These are phyloP conservation scores for Neolentinus lepideus DNA, from an alignment of 1,284 basidiomycete species.

Conservation along the genomic window DNA sequence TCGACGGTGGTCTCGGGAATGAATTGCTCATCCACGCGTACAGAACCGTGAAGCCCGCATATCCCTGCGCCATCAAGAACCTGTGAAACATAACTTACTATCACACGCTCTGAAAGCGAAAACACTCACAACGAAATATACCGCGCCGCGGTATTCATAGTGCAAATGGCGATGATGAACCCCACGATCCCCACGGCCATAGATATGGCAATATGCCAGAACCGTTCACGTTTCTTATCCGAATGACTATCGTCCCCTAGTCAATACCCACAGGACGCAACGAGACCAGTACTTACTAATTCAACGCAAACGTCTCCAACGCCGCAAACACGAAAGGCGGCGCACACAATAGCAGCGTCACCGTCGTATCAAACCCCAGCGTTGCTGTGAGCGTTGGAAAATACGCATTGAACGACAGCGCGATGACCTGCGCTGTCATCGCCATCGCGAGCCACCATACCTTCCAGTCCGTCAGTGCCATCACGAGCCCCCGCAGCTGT, in stretches of 20 bases:
- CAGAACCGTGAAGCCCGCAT: conserved; percentile 62
- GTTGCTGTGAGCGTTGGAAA: conserved; percentile 69
- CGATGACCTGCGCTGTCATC: conserved; percentile 42
- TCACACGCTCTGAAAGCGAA: neutral
- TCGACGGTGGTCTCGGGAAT: conserved; percentile 59
- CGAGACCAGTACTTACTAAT: conserved; percentile 29
- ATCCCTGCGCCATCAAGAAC: conserved; percentile 72
- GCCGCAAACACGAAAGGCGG: conserved; percentile 74
- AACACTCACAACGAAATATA: conserved; percentile 61
- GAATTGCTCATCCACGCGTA: conserved; percentile 69
- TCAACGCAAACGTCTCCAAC: conserved; percentile 38
- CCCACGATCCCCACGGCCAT: conserved; percentile 57
- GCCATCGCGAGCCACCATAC: conserved; percentile 69
- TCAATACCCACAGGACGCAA: neutral
- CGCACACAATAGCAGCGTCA: conserved; percentile 65
- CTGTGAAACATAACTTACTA: conserved; percentile 24
- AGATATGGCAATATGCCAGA: conserved; percentile 52
- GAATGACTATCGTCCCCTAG: conserved; percentile 46
- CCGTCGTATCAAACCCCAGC: conserved; percentile 56
- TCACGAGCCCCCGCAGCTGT: conserved; percentile 37
- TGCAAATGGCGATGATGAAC: conserved; percentile 68
- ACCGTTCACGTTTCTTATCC: conserved; percentile 59
- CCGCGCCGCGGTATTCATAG: conserved; percentile 57
- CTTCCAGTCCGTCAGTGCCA: conserved; percentile 65
- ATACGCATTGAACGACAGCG: conserved; percentile 69